Percentiles rank a stretch among this genome's conserved stretches.
Evolutionary conservation across 2,329 filamentous ascomycete species (phyloP).

Genomic region (Nemania serpens): DNA sequence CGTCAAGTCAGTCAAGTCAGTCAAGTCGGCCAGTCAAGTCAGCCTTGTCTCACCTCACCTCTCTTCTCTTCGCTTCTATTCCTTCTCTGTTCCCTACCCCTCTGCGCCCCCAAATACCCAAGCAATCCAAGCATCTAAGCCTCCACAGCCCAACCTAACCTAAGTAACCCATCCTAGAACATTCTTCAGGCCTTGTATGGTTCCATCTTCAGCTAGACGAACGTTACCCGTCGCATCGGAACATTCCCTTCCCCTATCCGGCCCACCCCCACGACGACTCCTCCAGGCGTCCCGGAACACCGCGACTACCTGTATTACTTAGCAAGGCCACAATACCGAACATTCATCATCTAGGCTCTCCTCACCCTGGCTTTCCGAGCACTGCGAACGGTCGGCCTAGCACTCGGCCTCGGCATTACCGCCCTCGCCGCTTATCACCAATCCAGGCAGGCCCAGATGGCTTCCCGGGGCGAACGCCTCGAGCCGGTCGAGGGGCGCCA

Average conservation of each 20-base stretch:
- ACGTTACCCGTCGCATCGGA: neutral
- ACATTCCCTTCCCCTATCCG: neutral
- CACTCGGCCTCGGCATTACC: slow-evolving; percentile 62
- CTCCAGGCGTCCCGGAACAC: neutral
- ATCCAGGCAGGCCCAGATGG: slow-evolving; percentile 47
- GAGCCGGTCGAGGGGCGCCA: slow-evolving; percentile 62
- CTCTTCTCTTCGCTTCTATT: neutral
- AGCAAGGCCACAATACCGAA: slow-evolving; percentile 27
- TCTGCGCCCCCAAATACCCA: neutral
- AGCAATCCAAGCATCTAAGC: neutral
- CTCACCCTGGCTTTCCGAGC: slow-evolving; percentile 61
- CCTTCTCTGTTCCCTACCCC: neutral
- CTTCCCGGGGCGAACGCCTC: slow-evolving; percentile 49
- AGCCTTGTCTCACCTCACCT: slow-evolving; percentile 7
- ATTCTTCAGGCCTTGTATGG: neutral
- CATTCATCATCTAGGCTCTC: slow-evolving; percentile 22
- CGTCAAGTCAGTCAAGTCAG: no score
- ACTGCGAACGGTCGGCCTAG: slow-evolving; percentile 58
- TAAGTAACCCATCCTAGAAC: slow-evolving; percentile 10
- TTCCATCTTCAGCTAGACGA: neutral
- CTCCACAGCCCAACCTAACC: neutral
- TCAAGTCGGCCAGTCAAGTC: neutral
- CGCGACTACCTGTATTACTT: neutral
- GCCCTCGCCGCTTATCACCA: slow-evolving; percentile 60
- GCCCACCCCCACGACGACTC: neutral